phyloP scores from a whole-genome alignment of 768 basidiomycete species.

The Suillus occidentalis region DNA sequence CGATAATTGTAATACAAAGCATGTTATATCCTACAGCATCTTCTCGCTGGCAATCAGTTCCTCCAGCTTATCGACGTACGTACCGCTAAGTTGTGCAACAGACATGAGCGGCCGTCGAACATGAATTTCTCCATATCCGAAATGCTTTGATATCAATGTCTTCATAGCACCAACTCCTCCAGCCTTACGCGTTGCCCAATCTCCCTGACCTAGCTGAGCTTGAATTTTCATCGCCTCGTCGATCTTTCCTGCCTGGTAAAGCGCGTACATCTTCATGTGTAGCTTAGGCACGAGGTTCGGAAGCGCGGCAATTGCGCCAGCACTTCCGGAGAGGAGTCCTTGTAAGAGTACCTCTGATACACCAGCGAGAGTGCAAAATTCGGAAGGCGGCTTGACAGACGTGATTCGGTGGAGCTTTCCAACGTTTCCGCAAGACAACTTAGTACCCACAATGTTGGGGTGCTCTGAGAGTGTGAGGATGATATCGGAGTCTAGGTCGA shows the following conservation, averaged over 20 bases:
- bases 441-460: conserved; percentile 84
- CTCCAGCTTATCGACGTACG: conserved; percentile 41
- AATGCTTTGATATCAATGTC: conserved; percentile 57
- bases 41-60: conserved; percentile 50
- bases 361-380: conserved; percentile 76
- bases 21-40: conserved; percentile 17
- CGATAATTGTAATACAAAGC: neutral
- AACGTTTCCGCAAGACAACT: conserved; percentile 82
- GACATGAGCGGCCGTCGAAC: conserved; percentile 53
- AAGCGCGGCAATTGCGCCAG: conserved; percentile 65
- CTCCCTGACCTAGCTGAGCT: conserved; percentile 60
- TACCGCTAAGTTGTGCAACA: conserved; percentile 38
- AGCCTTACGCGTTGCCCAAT: conserved; percentile 61
- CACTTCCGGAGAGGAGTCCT: conserved; percentile 58
- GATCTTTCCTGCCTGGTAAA: conserved; percentile 53
- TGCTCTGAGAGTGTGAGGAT: conserved; percentile 68
- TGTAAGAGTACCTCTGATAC: conserved; percentile 69
- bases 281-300: conserved; percentile 63
- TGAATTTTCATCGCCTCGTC: conserved; percentile 63
- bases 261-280: conserved; percentile 48
- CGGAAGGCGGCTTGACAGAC: conserved; percentile 48
- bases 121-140: conserved; percentile 56
- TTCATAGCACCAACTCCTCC: conserved; percentile 73
- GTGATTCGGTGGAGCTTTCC: conserved; percentile 81
- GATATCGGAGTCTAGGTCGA: conserved; percentile 82